A percentile compares a stretch with the other conserved stretches of the same genome.
phyloP scores from a whole-genome alignment of 257 asterid species.

The Mentha longifolia region DNA sequence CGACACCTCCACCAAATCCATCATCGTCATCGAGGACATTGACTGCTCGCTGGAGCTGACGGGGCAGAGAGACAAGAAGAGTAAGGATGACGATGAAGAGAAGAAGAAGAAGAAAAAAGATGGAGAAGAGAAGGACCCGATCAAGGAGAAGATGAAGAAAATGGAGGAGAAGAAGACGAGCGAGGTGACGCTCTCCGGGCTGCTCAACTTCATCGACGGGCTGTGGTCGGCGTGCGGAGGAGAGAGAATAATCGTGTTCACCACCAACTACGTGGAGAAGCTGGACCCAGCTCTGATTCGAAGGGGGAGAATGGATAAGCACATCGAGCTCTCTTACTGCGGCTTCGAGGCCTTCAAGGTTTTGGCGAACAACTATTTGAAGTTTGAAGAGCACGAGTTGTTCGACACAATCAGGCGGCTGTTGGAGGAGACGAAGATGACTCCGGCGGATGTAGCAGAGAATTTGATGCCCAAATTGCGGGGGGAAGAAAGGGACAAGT shows the following conservation, averaged over 20 bases:
- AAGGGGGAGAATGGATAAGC: slow-evolving; percentile 69
- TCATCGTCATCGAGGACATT: slow-evolving; percentile 60
- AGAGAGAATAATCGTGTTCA: slow-evolving; percentile 59
- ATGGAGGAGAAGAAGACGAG: slow-evolving; percentile 38
- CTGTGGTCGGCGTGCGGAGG: slow-evolving; percentile 72
- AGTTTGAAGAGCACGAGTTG: slow-evolving; percentile 33
- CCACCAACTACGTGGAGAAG: slow-evolving; percentile 58
- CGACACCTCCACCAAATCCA: slow-evolving; percentile 51
- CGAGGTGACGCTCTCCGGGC: slow-evolving; percentile 63
- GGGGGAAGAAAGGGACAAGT: slow-evolving; percentile 38
- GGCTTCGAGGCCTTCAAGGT: slow-evolving; percentile 49
- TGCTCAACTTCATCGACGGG: slow-evolving; percentile 68
- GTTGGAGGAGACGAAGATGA: slow-evolving; percentile 45
- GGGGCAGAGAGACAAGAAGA: slow-evolving; percentile 49
- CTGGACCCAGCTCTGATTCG: slow-evolving; percentile 66
- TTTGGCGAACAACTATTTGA: slow-evolving; percentile 43
- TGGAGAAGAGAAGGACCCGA: slow-evolving; percentile 20
- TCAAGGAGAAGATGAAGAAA: slow-evolving; percentile 33
- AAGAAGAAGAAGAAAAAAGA: slow-evolving; percentile 26
- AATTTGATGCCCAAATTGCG: slow-evolving; percentile 58
- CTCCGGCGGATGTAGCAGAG: slow-evolving; percentile 56
- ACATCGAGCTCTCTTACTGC: slow-evolving; percentile 56
- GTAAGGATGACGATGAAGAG: neutral
- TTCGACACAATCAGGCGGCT: slow-evolving; percentile 35
- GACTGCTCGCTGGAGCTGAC: slow-evolving; percentile 60